phyloP scores from a whole-genome alignment of 1,284 basidiomycete species.

The Hemileia vastatrix region DNA sequence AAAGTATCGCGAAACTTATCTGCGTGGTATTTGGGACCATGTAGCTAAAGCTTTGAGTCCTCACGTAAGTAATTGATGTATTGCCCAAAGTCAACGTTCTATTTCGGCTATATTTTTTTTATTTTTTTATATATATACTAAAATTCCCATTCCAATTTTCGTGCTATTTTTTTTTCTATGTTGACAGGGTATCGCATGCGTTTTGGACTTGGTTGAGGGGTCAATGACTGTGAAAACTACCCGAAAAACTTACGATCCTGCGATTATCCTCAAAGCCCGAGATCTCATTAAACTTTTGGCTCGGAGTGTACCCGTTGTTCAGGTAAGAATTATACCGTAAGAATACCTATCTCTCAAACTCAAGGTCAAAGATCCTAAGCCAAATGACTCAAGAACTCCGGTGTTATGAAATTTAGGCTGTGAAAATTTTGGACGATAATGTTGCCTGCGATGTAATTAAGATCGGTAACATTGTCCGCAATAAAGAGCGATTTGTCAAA shows the following conservation, averaged over 20 bases:
- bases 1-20: slow-evolving; percentile 94
- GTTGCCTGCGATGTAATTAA: slow-evolving; percentile 96
- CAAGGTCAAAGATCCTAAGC: not conserved
- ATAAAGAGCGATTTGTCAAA: slow-evolving; percentile 97
- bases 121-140: not conserved
- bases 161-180: not conserved
- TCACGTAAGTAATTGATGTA: slow-evolving; percentile 52
- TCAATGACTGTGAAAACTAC: slow-evolving; percentile 97
- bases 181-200: slow-evolving; percentile 70
- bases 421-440: slow-evolving; percentile 81
- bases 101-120: not conserved
- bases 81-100: not conserved
- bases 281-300: slow-evolving; percentile 94
- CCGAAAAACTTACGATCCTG: slow-evolving; percentile 92
- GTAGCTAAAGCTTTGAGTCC: slow-evolving; percentile 78
- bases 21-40: slow-evolving; percentile 86
- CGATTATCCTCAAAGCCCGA: slow-evolving; percentile 86
- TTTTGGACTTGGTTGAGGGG: slow-evolving; percentile 88
- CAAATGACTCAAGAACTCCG: not conserved
- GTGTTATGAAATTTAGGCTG: slow-evolving; percentile 54
- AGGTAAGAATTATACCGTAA: slow-evolving; percentile 31
- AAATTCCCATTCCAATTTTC: not conserved
- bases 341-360: not conserved
- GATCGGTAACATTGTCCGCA: slow-evolving; percentile 84
- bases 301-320: slow-evolving; percentile 65